A percentile compares a stretch with the other conserved stretches of the same genome.
Evolutionary conservation across 192 early-diverging fungal species (phyloP).

Genomic region (Umbelopsis vinacea): DNA sequence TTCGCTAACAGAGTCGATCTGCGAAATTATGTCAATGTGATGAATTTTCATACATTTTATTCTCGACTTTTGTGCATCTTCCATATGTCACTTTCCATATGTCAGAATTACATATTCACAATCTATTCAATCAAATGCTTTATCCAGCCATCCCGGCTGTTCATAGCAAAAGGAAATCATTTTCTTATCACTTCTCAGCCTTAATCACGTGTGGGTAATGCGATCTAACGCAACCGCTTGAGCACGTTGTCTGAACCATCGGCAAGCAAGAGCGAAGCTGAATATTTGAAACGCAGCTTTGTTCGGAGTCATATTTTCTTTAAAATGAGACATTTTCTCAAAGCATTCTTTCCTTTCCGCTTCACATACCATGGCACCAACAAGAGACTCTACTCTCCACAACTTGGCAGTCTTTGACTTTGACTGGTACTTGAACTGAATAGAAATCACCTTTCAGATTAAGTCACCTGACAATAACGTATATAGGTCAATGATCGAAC

Average conservation of each 20-base stretch:
- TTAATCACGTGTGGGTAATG: too few relatives aligned
- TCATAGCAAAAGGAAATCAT: too few relatives aligned
- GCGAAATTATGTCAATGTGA: too few relatives aligned
- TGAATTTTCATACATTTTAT: too few relatives aligned
- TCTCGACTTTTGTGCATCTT: too few relatives aligned
- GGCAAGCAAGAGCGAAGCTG: not conserved
- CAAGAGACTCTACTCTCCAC: not conserved
- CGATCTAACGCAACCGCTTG: not conserved
- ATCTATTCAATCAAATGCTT: too few relatives aligned
- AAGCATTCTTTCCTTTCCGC: not conserved
- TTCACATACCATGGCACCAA: conserved; percentile 3
- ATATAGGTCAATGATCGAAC: conserved; percentile 63
- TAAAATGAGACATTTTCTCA: not conserved
- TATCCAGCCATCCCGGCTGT: too few relatives aligned
- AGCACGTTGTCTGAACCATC: conserved; percentile 1
- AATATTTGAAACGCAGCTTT: not conserved
- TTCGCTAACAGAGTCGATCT: too few relatives aligned
- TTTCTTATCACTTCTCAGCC: too few relatives aligned
- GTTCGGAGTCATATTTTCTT: not conserved
- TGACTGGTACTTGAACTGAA: conserved; percentile 54
- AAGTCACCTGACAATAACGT: not conserved
- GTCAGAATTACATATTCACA: too few relatives aligned
- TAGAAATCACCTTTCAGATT: not conserved
- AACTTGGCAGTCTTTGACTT: conserved; percentile 66
- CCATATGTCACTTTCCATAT: too few relatives aligned